Base-by-base conservation (phyloP, 257 asterid genomes). In the Ilex asprella region DNA sequence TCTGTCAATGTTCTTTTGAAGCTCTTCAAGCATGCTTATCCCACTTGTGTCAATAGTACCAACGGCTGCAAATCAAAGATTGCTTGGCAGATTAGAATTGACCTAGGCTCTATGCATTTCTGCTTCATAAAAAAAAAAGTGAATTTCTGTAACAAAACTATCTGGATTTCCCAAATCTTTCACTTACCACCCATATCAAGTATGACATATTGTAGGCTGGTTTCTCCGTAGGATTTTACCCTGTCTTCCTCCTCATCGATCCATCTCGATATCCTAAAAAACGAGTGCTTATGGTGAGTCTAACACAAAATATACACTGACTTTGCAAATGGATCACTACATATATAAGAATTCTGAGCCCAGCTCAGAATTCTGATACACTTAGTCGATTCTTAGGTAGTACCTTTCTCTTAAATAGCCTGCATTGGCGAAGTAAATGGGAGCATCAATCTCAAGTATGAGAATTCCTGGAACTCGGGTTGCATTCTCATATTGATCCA, bases 21-120 rank as follows among this genome's bases (percentile, higher is more conserved):
- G 71, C 84, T 93, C 99, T 16, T 93, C 86, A 13, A 89, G 70
- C 99, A 93, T 89, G 80, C 90, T 81, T 30, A 93, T 84, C 62
- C 97, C 99, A 16, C 99, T 93, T 3, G 99, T 93, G 52, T 93
- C 99, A 35, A 93, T 89, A 85, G 91, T 93, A 16, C 89, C 97
- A 10, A 93, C 91, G 44, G 97, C 99, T 93, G 89, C 64, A 15
- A 55, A 50, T 10, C n/a, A 9, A 10, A 58, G 54, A 56, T 46
- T 46, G 6, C 13, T 46, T 46, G 27, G 52, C 52, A 46, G 52
- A 14, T 10, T 14, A 46, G 52, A 46, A 14, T 46, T 46, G n/a
- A 46, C 6, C 41, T 35, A 7, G 41, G 0, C 41, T 46, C 3
- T 46, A 14, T 10, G 3, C 52, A 46, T 2, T 46, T 46, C 14